Conservation (phyloP, 495 filamentous ascomycete genomes). For the Rusavskia elegans region DNA sequence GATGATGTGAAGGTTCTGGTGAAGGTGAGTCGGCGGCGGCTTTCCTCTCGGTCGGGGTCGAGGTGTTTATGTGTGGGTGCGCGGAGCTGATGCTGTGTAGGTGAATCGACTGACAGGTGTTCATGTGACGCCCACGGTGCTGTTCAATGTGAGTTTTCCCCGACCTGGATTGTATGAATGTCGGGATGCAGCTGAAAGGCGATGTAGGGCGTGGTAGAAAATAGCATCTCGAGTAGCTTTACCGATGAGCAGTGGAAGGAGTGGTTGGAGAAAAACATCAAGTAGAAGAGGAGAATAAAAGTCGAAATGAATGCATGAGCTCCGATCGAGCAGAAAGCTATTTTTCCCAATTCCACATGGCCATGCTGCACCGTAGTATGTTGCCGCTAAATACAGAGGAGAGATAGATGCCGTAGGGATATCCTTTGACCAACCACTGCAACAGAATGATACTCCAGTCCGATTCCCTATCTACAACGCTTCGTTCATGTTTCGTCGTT, state of each 20-base stretch:
- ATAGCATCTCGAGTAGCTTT: conserved; percentile 63
- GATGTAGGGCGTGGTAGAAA: conserved; percentile 54
- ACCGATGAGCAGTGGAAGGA: conserved; percentile 65
- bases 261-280: conserved; percentile 65
- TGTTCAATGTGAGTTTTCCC: conserved; percentile 48
- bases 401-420: conserved; percentile 1
- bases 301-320: background rate
- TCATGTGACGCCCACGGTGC: conserved; percentile 78
- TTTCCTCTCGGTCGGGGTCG: background rate
- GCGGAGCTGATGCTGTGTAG: conserved; percentile 15
- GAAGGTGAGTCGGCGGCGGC: conserved; percentile 37
- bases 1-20: conserved; percentile 73
- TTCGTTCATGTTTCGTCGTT: background rate
- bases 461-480: conserved; percentile 4
- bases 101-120: conserved; percentile 56
- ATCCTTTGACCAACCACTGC: background rate
- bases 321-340: background rate
- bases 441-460: background rate
- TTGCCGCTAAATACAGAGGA: conserved; percentile 9
- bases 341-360: background rate
- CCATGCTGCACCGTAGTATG: background rate
- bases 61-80: background rate
- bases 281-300: background rate
- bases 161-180: too few species aligned
- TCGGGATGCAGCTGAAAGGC: background rate